Evolutionary conservation across 2,329 filamentous ascomycete genomes (phyloP), one percentile per base, ranked within the genome.

Genomic region (Ophiocordyceps camponoti-leonardi): DNA sequence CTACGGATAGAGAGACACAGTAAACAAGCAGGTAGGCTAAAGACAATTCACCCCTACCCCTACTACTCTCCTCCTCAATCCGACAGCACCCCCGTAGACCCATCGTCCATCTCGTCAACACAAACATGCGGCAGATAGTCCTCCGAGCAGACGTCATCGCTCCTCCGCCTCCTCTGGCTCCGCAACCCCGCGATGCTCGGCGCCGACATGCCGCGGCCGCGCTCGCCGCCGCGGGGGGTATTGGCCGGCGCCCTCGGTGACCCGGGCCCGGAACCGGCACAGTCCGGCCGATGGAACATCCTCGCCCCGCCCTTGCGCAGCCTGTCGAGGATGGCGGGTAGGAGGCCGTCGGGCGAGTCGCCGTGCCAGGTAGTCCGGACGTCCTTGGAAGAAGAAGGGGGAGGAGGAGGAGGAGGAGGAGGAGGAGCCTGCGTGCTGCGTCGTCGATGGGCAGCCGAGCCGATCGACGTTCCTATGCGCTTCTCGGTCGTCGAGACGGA

Each of bases 121-220:
- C 57, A 62, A 7, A 55, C 44, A 41, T 62, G 59, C 16, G 58
- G 58, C 33, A 49, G 49, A 31, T 56, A 50, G 31, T 62, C 61
- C 45, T 63, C 61, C 6, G 59, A 62, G 42, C 61, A 62, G 10
- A 51, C 53, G 14, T 46, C 44, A 11, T 50, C 47, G 39, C 49
- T 48, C n/a, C 48, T 19, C 49, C 54, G 18, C 52, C 50, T 14
- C 1, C 41, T 6, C 41, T 11, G 41, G 22, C 22, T 23, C 13
- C 23, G 4, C 23, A 23, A 1, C 20, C 14, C 35, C 35, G n/a
- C 35, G 51, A 53, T n/a, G 18, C 16, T 41, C 37, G 51, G 49
- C 8, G 52, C 49, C 10, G 49, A 48, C 1, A 49, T 51, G 16
- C 41, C 37, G 18, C 18, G 18, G 23, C 13, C 20, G 2, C 18